Conservation (phyloP, 176 grass and related monocot genomes). For the Carex scoparia region DNA sequence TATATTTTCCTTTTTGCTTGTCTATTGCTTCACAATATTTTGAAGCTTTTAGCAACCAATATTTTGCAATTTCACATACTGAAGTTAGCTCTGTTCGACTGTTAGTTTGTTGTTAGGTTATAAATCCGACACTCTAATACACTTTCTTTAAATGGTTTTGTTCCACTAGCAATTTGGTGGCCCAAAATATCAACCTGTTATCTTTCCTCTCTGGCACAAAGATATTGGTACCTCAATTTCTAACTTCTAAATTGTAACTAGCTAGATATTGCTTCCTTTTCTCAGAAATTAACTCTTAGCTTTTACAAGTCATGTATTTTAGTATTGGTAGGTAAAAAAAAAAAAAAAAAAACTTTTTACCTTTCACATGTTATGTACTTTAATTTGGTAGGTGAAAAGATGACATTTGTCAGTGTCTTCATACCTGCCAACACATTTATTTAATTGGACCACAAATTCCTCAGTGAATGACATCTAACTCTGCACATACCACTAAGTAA, state of each 20-base stretch:
- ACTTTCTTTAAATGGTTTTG: neutral
- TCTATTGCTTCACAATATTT: too few relatives aligned
- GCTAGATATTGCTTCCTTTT: neutral
- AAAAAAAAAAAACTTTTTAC: neutral
- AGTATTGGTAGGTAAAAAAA: neutral
- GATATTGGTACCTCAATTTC: neutral
- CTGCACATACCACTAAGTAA: neutral
- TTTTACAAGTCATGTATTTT: neutral
- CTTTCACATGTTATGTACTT: neutral
- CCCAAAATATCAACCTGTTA: neutral
- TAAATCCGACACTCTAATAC: neutral
- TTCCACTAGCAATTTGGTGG: neutral
- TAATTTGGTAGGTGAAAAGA: neutral
- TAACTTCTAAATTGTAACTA: neutral
- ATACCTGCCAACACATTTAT: constrained; percentile 4
- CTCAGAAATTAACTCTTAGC: neutral
- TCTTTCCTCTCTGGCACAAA: neutral
- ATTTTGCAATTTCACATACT: too few relatives aligned
- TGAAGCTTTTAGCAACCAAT: too few relatives aligned
- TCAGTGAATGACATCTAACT: constrained; percentile 1
- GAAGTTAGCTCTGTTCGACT: neutral
- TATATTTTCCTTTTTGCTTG: too few relatives aligned
- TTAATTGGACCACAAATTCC: neutral
- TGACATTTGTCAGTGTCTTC: neutral
- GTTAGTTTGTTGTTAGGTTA: neutral